Percentiles rank a stretch among this genome's conserved stretches.
phyloP scores from a whole-genome alignment of 2,329 filamentous ascomycete species.

The Arthrobotrys pseudoclavata region DNA sequence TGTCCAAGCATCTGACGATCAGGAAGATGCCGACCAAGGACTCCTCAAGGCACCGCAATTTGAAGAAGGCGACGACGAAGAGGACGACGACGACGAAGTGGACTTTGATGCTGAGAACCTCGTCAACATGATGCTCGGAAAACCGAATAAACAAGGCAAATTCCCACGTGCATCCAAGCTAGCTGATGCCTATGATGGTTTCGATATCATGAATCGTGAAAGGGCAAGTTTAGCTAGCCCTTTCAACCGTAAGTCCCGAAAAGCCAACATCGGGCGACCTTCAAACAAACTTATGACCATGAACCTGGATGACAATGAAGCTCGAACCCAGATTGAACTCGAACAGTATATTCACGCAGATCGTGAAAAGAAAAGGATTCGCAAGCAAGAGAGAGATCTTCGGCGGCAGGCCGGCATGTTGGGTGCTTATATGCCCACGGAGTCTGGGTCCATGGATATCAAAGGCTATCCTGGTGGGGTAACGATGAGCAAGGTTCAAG shows the following conservation, averaged over 20 bases:
- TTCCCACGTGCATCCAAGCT: conserved; percentile 67
- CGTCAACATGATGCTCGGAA: conserved; percentile 66
- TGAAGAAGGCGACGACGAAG: conserved; percentile 62
- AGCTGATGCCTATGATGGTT: conserved; percentile 71
- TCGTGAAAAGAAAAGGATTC: conserved; percentile 77
- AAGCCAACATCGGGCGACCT: conserved; percentile 67
- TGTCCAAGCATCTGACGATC: conserved; percentile 23
- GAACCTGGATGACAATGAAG: conserved; percentile 74
- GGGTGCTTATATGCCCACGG: conserved; percentile 70
- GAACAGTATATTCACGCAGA: conserved; percentile 76
- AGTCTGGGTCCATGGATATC: conserved; percentile 71
- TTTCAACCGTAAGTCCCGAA: conserved; percentile 74
- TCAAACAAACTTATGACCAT: conserved; percentile 66
- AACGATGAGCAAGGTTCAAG: conserved; percentile 76
- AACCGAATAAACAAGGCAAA: conserved; percentile 62
- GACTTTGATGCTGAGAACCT: conserved; percentile 70
- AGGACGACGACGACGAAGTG: conserved; percentile 59
- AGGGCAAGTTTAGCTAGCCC: conserved; percentile 73
- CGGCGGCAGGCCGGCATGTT: conserved; percentile 77
- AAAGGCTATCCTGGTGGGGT: conserved; percentile 81
- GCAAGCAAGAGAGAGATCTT: conserved; percentile 78
- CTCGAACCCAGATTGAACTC: conserved; percentile 75
- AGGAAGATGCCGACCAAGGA: conserved; percentile 68
- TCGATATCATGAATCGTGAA: conserved; percentile 88
- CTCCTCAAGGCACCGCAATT: conserved; percentile 75